A percentile compares a stretch with the other conserved stretches of the same genome.
phyloP scores from a whole-genome alignment of 257 asterid genomes.

The Sherardia arvensis region DNA sequence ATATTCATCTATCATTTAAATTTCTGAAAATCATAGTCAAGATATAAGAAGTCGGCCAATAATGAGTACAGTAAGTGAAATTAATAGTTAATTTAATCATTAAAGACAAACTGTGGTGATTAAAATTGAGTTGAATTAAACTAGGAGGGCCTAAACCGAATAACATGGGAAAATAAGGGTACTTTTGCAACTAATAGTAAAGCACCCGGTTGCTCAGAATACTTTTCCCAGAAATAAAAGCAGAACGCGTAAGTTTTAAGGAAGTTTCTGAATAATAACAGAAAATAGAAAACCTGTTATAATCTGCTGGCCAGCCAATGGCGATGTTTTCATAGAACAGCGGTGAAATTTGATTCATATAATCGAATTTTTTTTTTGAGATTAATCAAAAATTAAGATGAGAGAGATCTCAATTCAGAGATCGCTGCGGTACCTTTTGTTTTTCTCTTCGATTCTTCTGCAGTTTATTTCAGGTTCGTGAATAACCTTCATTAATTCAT shows the following conservation, averaged over 20 bases:
- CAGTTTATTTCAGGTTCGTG: slow-evolving; percentile 41
- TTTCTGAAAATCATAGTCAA: too few species aligned
- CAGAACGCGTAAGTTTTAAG: slow-evolving; percentile 13
- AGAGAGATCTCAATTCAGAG: slow-evolving; percentile 37
- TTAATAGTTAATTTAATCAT: too few species aligned
- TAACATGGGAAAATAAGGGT: neutral
- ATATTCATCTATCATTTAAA: too few species aligned
- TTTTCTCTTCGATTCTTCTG: slow-evolving; percentile 34
- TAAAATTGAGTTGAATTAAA: too few species aligned
- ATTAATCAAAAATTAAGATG: slow-evolving; percentile 15
- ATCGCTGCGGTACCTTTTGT: slow-evolving; percentile 34
- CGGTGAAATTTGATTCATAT: neutral
- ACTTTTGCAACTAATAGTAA: neutral
- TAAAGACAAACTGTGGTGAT: too few species aligned
- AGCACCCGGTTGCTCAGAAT: neutral
- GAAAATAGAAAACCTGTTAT: neutral
- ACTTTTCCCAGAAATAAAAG: neutral
- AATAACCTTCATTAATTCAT: neutral
- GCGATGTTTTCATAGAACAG: slow-evolving; percentile 5
- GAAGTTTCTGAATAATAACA: neutral
- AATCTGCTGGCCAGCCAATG: neutral
- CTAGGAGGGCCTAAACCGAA: neutral
- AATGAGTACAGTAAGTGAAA: too few species aligned
- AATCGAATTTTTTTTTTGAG: neutral
- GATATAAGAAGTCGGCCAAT: too few species aligned